Percentiles rank a stretch among this genome's conserved stretches.
phyloP scores from a whole-genome alignment of 2,329 filamentous ascomycete genomes.

The Colletotrichum navitas region DNA sequence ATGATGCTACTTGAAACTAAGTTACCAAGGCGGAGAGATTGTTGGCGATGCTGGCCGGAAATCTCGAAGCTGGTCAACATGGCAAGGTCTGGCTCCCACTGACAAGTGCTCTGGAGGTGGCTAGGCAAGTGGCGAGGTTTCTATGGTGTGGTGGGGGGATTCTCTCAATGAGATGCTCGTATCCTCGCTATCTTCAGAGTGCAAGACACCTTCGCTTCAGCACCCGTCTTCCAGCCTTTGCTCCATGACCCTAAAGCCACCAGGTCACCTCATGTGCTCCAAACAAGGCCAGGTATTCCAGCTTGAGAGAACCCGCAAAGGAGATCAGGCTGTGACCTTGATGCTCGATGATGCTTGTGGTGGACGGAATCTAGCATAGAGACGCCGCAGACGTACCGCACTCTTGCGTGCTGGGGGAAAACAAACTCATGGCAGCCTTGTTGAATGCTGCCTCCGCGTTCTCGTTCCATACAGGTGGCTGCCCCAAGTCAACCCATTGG shows the following conservation, averaged over 20 bases:
- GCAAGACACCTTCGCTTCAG: neutral
- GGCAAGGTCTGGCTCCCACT: neutral
- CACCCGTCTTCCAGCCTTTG: neutral
- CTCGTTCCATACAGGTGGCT: neutral
- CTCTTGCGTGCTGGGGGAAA: neutral
- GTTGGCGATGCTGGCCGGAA: neutral
- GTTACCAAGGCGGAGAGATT: neutral
- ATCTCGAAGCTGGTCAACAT: neutral
- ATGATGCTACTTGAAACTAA: neutral
- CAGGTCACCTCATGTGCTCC: neutral
- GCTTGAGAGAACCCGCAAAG: neutral
- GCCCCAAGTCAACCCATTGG: neutral
- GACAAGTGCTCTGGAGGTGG: no score
- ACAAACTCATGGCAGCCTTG: neutral
- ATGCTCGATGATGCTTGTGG: no score
- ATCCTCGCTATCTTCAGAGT: neutral
- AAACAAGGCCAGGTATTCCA: neutral
- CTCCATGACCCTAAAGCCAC: neutral
- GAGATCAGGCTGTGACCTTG: no score
- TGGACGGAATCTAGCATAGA: neutral
- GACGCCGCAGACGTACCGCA: neutral
- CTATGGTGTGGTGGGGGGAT: neutral
- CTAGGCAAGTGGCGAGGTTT: neutral
- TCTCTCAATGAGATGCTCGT: neutral
- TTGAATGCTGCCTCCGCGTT: no score